Base-by-base conservation (phyloP, 2,329 filamentous ascomycete genomes). In the Nemania serpens region DNA sequence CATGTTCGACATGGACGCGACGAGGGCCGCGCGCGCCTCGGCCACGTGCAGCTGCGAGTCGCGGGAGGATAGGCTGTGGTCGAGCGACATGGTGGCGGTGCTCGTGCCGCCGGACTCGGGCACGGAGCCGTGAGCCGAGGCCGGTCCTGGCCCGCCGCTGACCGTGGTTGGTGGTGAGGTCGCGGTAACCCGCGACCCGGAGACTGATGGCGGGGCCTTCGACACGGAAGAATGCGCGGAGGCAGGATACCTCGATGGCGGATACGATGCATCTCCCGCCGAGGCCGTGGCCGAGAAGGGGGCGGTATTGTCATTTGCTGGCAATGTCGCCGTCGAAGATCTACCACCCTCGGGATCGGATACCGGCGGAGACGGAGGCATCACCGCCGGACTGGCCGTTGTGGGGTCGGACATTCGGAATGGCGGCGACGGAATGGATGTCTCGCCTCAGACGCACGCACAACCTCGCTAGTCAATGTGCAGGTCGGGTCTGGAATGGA, bases 1-100 rank as follows among this genome's bases (percentile, higher is more conserved):
- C 68, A 88, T 84, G 73, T 89, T 88, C 69, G 88, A 88, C 54
- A 93, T 82, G 48, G 83, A 84, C 20, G 86, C 86, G 36, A 87
- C 78, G 54, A 89, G 79, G 9, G 84, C 85, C 33, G 78, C 74
- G 64, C 86, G 84, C 41, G 86, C 85, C 70, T 87, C 82, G 50
- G 79, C 74, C 18, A 87, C 78, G 70, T 82, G 79, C 6, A 76
- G 77, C 70, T 79, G 76, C 52, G 80, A 76, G 53, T 77, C 73
- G 48, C 75, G 69, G 2, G 78, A 75, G 2, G 79, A 79, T 11
- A 80, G 75, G 50, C 74, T 76, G 3, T 75, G 71, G 47, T 75
- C 61, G 0, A 66, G 49, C 11, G 63, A 55, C 58, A 59, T 65
- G 39, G 39, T 55, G 1, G 59, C 42, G 36, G 48, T 53, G 43